phyloP scores from a whole-genome alignment of 768 basidiomycete species.

The Boletus huronensis region DNA sequence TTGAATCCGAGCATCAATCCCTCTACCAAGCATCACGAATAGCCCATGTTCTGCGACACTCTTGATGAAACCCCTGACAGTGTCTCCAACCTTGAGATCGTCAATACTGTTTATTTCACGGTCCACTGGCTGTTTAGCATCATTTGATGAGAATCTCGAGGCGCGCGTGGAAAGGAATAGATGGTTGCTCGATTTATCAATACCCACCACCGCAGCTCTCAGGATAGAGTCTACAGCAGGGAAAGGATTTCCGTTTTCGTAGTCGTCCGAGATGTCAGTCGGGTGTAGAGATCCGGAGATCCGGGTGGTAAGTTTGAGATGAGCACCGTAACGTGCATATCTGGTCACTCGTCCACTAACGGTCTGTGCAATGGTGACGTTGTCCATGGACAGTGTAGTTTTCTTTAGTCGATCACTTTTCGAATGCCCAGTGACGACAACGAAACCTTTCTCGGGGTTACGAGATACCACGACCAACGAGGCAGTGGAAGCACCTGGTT shows the following conservation, averaged over 20 bases:
- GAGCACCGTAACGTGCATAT: conserved; percentile 66
- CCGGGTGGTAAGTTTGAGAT: conserved; percentile 69
- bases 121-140: conserved; percentile 52
- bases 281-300: conserved; percentile 78
- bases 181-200: conserved; percentile 64
- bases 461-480: conserved; percentile 88
- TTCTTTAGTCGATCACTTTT: conserved; percentile 53
- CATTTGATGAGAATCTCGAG: conserved; percentile 62
- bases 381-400: conserved; percentile 57
- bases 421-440: conserved; percentile 77
- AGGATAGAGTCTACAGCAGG: conserved; percentile 64
- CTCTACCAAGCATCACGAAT: conserved; percentile 81
- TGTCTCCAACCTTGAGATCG: conserved; percentile 68
- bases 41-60: conserved; percentile 82
- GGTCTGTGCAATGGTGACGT: conserved; percentile 65
- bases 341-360: conserved; percentile 78
- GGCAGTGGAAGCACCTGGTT: conserved; percentile 64
- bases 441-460: conserved; percentile 79
- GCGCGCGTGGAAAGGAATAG: conserved; percentile 77
- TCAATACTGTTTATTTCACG: conserved; percentile 59
- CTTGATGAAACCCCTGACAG: conserved; percentile 87
- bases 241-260: conserved; percentile 51
- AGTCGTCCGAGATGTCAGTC: conserved; percentile 81
- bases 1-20: conserved; percentile 88
- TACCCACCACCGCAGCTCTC: conserved; percentile 64